Base-by-base conservation (phyloP, 2,329 filamentous ascomycete genomes). In the Apiospora pterosperma region DNA sequence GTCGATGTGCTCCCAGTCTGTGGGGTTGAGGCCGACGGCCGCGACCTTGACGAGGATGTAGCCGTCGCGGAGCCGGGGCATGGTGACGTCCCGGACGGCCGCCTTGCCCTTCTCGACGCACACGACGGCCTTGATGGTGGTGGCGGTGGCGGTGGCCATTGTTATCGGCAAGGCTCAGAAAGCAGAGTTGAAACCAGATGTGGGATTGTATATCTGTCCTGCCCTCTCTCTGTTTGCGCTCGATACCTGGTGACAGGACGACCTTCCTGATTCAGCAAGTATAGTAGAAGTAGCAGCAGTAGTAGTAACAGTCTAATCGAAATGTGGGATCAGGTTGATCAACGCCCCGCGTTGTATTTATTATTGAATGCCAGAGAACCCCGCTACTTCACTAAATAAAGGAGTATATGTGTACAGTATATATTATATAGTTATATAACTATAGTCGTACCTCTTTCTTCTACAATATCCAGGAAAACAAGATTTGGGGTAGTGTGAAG, bases 11-110 rank as follows among this genome's bases (percentile, higher is more conserved):
- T 77, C 76, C 71, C 71, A 77, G 64, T 79, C 76, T 0, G 73
- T 73, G 0, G 76, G 77, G 59, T 79, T 78, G 44, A 79, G 62
- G 25, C 67, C 76, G 7, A 77, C 73, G 7, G 76, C 75, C n/a
- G 66, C 71, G 23, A 72, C 72, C 64, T 74, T 76, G 62, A 77
- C 72, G 7, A 77, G 72, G 34, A 79, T 52, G 25, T 70, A 69
- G 39, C 75, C 75, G 36, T 69, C 65, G 19, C 48, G 60, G 19
- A 72, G 52, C 39, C 66, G 64, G 3, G 71, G 72, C 19, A 67
- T 65, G 23, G 69, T 65, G 14, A 73, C 65, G n/a, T 73, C 70
- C 42, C 62, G 65, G 64, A 75, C 64, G 12, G 66, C 71, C 12
- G 36, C 69, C 65, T 68, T 67, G 42, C 68, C 70, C 34, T 67